Conservation (phyloP, 2,329 filamentous ascomycete species). For the Cladosporium sp. region DNA sequence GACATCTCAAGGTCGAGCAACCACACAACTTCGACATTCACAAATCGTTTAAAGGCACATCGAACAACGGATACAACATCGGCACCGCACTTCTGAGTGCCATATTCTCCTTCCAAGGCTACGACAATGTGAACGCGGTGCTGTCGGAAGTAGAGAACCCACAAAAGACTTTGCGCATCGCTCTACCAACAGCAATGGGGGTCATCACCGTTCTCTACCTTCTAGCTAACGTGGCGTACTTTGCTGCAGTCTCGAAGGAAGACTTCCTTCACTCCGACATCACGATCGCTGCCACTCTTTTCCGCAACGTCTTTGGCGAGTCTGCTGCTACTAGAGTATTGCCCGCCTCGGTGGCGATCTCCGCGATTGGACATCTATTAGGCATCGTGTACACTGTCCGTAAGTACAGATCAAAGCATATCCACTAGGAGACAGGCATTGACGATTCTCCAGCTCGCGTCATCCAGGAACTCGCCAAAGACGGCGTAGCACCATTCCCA, state of each 20-base stretch:
- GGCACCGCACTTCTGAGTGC: constrained; percentile 66
- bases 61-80: constrained; percentile 65
- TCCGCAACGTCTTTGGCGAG: constrained; percentile 62
- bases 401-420: neutral
- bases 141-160: constrained; percentile 70
- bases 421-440: neutral
- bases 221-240: constrained; percentile 64
- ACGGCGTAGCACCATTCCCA: neutral
- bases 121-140: constrained; percentile 67
- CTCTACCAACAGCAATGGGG: constrained; percentile 51
- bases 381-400: constrained; percentile 47
- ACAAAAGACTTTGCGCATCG: constrained; percentile 62
- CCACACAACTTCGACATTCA: neutral
- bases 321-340: constrained; percentile 58
- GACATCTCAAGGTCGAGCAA: neutral
- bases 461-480: neutral
- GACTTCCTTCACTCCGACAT: constrained; percentile 65
- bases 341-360: constrained; percentile 64
- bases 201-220: constrained; percentile 63
- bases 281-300: constrained; percentile 66
- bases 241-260: constrained; percentile 65
- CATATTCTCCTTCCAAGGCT: constrained; percentile 66
- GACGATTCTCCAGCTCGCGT: neutral
- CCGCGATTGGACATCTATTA: constrained; percentile 63
- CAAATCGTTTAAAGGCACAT: neutral